phyloP scores from a whole-genome alignment of 495 filamentous ascomycete genomes.

The Cercophora samala region DNA sequence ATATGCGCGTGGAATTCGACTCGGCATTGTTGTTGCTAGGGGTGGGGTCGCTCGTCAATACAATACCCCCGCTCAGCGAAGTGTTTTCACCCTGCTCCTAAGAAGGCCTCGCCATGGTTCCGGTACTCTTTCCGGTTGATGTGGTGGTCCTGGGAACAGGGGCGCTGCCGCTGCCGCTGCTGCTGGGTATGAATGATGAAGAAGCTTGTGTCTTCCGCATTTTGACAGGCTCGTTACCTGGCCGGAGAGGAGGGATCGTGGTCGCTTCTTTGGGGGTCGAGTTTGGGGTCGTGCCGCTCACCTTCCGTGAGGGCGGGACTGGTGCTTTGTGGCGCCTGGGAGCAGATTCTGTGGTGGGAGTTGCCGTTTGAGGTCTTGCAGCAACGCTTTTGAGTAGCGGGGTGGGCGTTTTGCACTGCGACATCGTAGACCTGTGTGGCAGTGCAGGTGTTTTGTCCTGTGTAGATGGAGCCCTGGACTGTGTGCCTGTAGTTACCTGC shows the following conservation, averaged over 20 bases:
- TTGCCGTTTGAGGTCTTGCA: not conserved
- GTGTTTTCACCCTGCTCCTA: not conserved
- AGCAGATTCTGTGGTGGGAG: not conserved
- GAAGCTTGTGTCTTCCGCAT: not conserved
- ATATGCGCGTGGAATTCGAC: too few species aligned
- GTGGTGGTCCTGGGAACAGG: not conserved
- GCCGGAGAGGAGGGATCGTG: not conserved
- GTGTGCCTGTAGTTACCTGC: too few species aligned
- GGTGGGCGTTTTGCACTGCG: not conserved
- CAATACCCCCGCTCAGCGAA: too few species aligned
- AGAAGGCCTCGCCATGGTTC: not conserved
- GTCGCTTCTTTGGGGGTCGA: not conserved
- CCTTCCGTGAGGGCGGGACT: not conserved
- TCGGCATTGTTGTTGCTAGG: too few species aligned
- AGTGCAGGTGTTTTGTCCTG: not conserved
- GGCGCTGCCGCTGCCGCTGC: not conserved
- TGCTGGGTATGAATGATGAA: not conserved
- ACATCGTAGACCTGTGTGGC: too few species aligned
- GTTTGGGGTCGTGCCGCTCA: not conserved
- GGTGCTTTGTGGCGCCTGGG: not conserved
- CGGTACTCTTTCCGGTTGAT: not conserved
- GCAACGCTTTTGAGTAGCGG: not conserved
- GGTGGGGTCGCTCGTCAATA: too few species aligned
- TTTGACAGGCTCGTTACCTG: not conserved
- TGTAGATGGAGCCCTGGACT: not conserved